Conservation (phyloP, 805 yeast genomes). For the Soucietia sequanensis region DNA sequence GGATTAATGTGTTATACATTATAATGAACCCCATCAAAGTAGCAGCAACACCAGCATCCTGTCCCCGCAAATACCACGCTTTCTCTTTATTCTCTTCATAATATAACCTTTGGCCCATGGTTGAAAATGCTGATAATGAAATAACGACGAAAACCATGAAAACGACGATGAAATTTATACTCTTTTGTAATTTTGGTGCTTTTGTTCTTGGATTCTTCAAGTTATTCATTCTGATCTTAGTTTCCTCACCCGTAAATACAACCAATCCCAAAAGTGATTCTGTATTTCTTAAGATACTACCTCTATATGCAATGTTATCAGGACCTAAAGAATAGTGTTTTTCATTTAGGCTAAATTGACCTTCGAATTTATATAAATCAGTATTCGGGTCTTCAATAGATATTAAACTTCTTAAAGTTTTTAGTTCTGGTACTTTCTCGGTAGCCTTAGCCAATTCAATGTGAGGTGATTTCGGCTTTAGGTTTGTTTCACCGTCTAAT, state of each 20-base stretch:
- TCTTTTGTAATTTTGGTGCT: constrained; percentile 85
- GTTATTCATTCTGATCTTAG: constrained; percentile 94
- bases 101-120: constrained; percentile 68
- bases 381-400: constrained; percentile 88
- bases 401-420: constrained; percentile 49
- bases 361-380: constrained; percentile 91
- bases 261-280: constrained; percentile 72
- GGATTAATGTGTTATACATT: constrained; percentile 96
- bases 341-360: constrained; percentile 51
- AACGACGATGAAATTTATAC: constrained; percentile 77
- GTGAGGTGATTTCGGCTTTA: constrained; percentile 73
- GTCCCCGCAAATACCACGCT: constrained; percentile 70
- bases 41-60: constrained; percentile 82
- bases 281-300: constrained; percentile 87
- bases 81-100: constrained; percentile 40
- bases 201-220: constrained; percentile 85
- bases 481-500: constrained; percentile 93
- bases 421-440: constrained; percentile 49
- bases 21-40: constrained; percentile 94
- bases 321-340: constrained; percentile 61
- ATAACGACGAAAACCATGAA: constrained; percentile 87
- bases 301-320: constrained; percentile 86
- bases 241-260: constrained; percentile 91
- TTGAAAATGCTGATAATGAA: constrained; percentile 71
- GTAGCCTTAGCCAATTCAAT: constrained; percentile 55